Evolutionary conservation across 2,329 filamentous ascomycete species (phyloP), one percentile per base, ranked within the genome.

Genomic region (Fusarium fujikuroi): DNA sequence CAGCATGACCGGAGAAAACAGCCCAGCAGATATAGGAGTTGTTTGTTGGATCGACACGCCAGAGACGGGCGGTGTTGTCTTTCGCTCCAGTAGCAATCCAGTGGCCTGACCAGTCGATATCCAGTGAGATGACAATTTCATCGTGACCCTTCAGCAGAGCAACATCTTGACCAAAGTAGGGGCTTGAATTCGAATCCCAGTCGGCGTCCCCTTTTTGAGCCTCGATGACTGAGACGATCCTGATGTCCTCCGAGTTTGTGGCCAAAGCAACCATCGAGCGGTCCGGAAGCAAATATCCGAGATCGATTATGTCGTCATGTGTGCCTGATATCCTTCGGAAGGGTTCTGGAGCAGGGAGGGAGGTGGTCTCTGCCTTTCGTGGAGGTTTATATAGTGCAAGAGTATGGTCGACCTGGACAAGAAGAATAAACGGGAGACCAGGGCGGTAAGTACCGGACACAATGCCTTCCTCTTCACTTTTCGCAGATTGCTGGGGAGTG

Each of bases 11-110:
- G 1, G 93, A 94, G 73, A 98, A 95, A 6, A 90, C 90, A 16
- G 93, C 91, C 82, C 93, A 92, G 80, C 93, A 97, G n/a, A 86
- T 89, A 79, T 92, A 98, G 0, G 92, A 93, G 63, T 91, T 88
- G 67, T 90, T 92, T 25, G 87, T 87, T 1, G 92, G 89, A 79
- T 98, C 95, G 32, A 99, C 85, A 60, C 92, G 89, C 96, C 96
- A 99, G 40, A 99, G 84, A 73, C 93, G 91, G 23, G 95, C 96
- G 6, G 93, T 96, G 79, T 98, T 99, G 81, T 99, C 96, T 83
- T 99, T 99, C 28, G 96, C 94, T 60, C 95, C 96, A 3, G 96
- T 98, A 18, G 93, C 95, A 43, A 99, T 89, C 96, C 96, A 99
- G 80, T 96, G 92, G 1, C 97, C 97, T 15, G 96, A 98, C 94